phyloP scores from a whole-genome alignment of 805 yeast species.

The Monosporozyma solicola region DNA sequence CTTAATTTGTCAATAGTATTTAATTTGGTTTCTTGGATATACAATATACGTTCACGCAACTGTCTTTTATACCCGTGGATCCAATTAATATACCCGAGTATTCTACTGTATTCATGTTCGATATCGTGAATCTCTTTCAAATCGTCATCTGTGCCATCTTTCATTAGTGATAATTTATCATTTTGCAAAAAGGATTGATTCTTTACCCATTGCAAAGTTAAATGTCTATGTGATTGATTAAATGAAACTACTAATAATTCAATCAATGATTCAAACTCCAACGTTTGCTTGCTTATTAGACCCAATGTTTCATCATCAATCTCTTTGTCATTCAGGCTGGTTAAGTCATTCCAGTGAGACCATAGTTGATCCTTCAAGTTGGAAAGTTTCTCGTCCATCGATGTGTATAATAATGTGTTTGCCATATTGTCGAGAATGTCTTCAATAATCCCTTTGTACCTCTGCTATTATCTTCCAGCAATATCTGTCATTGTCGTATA shows the following conservation, averaged over 20 bases:
- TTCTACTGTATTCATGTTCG: slow-evolving; percentile 2
- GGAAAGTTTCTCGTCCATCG: background rate
- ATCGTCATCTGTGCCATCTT: slow-evolving; percentile 2
- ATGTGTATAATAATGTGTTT: background rate
- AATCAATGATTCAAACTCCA: slow-evolving; percentile 14
- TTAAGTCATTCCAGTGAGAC: background rate
- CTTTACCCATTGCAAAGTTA: slow-evolving; percentile 12
- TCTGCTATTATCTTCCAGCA: background rate
- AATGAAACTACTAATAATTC: slow-evolving; percentile 9
- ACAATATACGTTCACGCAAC: slow-evolving; percentile 3
- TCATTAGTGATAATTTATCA: slow-evolving; percentile 8
- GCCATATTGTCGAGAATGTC: background rate
- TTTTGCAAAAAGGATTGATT: background rate
- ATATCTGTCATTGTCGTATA: background rate
- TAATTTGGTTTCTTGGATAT: slow-evolving; percentile 2
- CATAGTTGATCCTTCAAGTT: background rate
- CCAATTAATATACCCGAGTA: slow-evolving; percentile 17
- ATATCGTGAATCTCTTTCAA: background rate
- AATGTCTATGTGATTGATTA: slow-evolving; percentile 10
- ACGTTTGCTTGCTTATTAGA: background rate
- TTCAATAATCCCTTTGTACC: background rate
- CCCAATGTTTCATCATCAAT: background rate
- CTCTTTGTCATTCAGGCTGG: background rate
- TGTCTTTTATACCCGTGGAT: slow-evolving; percentile 11
- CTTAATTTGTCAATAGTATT: slow-evolving; percentile 13